Percentiles rank a stretch among this genome's conserved stretches.
Evolutionary conservation across 139 green algal species (phyloP).

Genomic region (Haematococcus lacustris): DNA sequence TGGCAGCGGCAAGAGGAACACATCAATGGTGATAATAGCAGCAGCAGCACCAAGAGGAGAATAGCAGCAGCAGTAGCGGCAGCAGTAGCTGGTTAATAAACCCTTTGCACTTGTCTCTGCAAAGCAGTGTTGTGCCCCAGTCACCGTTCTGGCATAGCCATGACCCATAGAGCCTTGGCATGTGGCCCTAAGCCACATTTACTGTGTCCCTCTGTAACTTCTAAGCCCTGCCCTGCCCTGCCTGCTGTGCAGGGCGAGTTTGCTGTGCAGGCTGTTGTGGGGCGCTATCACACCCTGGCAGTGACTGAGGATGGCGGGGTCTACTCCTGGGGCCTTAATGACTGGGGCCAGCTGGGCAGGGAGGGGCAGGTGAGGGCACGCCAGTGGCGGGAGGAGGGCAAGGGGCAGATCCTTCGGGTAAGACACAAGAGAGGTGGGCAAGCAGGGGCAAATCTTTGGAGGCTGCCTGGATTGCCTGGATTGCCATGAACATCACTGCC

Average conservation of each 20-base stretch:
- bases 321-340: slow-evolving; percentile 61
- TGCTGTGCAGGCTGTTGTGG: slow-evolving; percentile 15
- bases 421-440: not conserved
- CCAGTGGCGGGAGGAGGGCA: not conserved
- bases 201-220: too few species aligned
- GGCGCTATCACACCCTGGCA: slow-evolving; percentile 45
- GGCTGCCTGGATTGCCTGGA: not conserved
- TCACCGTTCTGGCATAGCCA: too few species aligned
- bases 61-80: too few species aligned
- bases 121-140: too few species aligned
- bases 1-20: too few species aligned
- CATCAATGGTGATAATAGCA: too few species aligned
- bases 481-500: not conserved
- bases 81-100: too few species aligned
- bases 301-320: slow-evolving; percentile 25
- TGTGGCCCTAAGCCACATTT: too few species aligned
- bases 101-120: too few species aligned
- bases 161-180: too few species aligned
- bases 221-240: too few species aligned
- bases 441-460: not conserved
- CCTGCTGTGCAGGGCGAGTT: slow-evolving; percentile 19
- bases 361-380: slow-evolving; percentile 1
- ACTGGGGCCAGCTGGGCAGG: slow-evolving; percentile 59
- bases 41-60: too few species aligned
- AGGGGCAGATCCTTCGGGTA: not conserved